Conservation (phyloP, 177 flowering plant species). For the Vitis hybrid region DNA sequence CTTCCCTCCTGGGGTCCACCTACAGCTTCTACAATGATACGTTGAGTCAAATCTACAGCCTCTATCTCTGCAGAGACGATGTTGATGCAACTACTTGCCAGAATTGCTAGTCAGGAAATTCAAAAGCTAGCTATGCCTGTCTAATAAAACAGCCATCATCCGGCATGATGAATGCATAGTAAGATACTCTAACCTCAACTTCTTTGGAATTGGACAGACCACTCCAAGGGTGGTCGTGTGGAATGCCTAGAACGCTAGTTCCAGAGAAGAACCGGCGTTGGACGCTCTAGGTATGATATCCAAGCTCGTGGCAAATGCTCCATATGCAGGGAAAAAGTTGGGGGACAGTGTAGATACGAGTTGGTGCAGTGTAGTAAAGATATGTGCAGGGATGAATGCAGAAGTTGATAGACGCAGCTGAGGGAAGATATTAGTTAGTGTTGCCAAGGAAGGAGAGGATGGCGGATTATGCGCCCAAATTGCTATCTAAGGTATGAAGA, state of each 20-base stretch:
- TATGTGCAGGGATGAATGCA: slow-evolving; percentile 12
- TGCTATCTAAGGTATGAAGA: slow-evolving; percentile 27
- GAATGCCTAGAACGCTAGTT: not conserved
- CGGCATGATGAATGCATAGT: slow-evolving; percentile 37
- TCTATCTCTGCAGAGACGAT: slow-evolving; percentile 31
- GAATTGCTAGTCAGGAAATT: slow-evolving; percentile 12
- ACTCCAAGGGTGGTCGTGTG: not conserved
- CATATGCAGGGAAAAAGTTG: not conserved
- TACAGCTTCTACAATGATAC: slow-evolving; percentile 15
- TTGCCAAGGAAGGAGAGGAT: slow-evolving; percentile 17
- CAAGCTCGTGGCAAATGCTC: slow-evolving; percentile 4
- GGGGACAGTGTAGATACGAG: slow-evolving; percentile 13
- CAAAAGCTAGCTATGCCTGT: slow-evolving; percentile 7
- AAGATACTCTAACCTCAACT: slow-evolving; percentile 19
- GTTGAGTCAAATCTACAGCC: slow-evolving; percentile 12
- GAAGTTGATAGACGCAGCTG: slow-evolving; percentile 8
- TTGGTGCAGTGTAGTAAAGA: slow-evolving; percentile 32
- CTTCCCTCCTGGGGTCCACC: slow-evolving; percentile 4
- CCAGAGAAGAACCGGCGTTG: slow-evolving; percentile 2
- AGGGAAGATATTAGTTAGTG: not conserved
- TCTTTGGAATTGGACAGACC: slow-evolving; percentile 5
- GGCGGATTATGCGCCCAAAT: slow-evolving; percentile 18
- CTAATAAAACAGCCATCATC: slow-evolving; percentile 11
- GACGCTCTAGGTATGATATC: slow-evolving; percentile 3
- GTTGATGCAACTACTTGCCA: slow-evolving; percentile 10